Conservation (phyloP, 2,329 filamentous ascomycete species). For the Cordyceps militaris region DNA sequence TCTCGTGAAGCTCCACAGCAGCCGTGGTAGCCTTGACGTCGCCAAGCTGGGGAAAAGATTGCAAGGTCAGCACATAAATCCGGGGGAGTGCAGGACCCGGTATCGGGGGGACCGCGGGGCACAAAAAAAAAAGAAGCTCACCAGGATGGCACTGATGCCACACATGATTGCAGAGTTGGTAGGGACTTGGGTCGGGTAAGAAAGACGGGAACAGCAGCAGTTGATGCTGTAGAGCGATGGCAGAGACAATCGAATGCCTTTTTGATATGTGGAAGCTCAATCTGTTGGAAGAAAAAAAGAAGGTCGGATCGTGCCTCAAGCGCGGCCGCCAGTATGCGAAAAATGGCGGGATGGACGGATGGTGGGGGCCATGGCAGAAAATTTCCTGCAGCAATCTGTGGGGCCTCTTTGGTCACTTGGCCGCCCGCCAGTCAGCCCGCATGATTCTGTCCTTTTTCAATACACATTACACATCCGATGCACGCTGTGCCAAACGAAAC, state of each 20-base stretch:
- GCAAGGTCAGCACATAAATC: neutral
- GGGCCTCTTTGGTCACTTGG: neutral
- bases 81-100: slow-evolving; percentile 5
- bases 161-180: neutral
- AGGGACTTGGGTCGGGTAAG: neutral
- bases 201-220: slow-evolving; percentile 8
- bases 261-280: neutral
- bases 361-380: slow-evolving; percentile 1
- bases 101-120: slow-evolving; percentile 3
- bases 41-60: slow-evolving; percentile 21
- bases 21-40: slow-evolving; percentile 35
- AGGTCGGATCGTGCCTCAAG: neutral
- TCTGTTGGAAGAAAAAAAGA: neutral
- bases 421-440: too few species aligned
- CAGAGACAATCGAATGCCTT: slow-evolving; percentile 1
- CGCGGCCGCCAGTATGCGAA: slow-evolving; percentile 1
- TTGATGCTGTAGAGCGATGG: slow-evolving; percentile 1
- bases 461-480: neutral
- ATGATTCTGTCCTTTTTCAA: neutral
- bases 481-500: neutral
- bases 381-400: neutral
- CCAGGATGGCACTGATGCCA: slow-evolving; percentile 9
- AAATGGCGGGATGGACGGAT: neutral
- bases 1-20: slow-evolving; percentile 61
- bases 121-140: neutral